Evolutionary conservation across 208 protist species (phyloP).

Genomic region (Blechomonas ayalai): DNA sequence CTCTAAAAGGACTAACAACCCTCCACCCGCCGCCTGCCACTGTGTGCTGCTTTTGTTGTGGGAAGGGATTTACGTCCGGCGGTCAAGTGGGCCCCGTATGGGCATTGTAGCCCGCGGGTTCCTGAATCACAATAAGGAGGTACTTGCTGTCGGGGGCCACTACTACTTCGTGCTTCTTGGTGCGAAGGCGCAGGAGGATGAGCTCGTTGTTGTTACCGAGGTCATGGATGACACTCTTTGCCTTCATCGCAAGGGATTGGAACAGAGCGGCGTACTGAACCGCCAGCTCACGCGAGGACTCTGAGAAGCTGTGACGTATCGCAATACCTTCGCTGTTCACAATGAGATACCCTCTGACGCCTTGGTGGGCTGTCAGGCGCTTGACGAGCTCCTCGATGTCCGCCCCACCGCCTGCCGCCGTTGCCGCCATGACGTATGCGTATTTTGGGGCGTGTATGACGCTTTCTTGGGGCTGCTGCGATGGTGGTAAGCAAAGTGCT

Average conservation of each 20-base stretch:
- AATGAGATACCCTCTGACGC: constrained; percentile 94
- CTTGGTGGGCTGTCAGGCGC: constrained; percentile 90
- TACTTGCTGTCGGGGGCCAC: constrained; percentile 93
- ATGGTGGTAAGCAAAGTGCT: no score
- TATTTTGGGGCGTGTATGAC: no score
- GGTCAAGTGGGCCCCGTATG: no score
- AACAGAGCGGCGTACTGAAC: constrained; percentile 93
- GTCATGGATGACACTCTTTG: constrained; percentile 85
- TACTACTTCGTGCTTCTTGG: constrained; percentile 95
- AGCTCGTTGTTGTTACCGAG: constrained; percentile 94
- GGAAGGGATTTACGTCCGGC: no score
- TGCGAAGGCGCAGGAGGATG: constrained; percentile 91
- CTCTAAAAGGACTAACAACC: no score
- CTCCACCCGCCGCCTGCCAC: no score
- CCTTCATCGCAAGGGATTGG: constrained; percentile 90
- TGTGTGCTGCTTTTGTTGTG: no score
- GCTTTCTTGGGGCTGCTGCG: no score
- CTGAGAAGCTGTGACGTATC: constrained; percentile 90
- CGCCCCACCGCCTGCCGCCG: constrained; percentile 28
- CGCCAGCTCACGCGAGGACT: constrained; percentile 77
- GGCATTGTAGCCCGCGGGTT: constrained; percentile 42
- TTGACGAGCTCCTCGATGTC: constrained; percentile 97
- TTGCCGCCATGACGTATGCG: no score
- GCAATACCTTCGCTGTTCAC: constrained; percentile 93
- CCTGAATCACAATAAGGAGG: constrained; percentile 86